Evolutionary conservation across 2,329 filamentous ascomycete species (phyloP).

Genomic region (Colletotrichum nymphaeae): DNA sequence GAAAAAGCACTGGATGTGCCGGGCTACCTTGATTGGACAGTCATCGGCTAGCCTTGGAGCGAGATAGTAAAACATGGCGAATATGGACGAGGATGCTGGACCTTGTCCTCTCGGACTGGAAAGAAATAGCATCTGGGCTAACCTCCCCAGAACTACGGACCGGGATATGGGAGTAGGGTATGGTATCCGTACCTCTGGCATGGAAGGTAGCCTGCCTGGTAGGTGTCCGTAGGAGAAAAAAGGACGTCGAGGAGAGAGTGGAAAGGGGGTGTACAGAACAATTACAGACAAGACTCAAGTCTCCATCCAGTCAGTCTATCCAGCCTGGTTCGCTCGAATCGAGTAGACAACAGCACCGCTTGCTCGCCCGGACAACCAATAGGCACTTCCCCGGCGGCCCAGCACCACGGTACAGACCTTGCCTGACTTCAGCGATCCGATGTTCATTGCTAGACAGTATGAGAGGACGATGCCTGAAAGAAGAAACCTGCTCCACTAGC

Average conservation of each 20-base stretch:
- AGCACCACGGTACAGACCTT: slow-evolving; percentile 25
- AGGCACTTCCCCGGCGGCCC: slow-evolving; percentile 32
- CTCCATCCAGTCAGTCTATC: background rate
- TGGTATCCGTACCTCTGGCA: too few species aligned
- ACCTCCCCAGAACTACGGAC: slow-evolving; percentile 1
- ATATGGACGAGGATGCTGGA: slow-evolving; percentile 17
- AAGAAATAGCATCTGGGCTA: slow-evolving; percentile 25
- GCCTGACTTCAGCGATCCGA: slow-evolving; percentile 21
- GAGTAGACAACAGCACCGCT: background rate
- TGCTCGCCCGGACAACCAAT: slow-evolving; percentile 17
- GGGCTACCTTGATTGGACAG: slow-evolving; percentile 19
- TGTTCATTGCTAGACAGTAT: slow-evolving; percentile 7
- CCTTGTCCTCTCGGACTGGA: slow-evolving; percentile 7
- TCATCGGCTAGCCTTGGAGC: slow-evolving; percentile 20
- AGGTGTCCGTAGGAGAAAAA: too few species aligned
- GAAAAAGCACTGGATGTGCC: slow-evolving; percentile 22
- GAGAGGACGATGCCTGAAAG: slow-evolving; percentile 28
- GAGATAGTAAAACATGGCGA: slow-evolving; percentile 32
- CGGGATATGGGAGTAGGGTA: background rate
- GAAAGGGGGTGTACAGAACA: slow-evolving; percentile 12
- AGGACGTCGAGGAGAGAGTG: background rate
- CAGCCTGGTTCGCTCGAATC: too few species aligned
- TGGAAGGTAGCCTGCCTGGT: too few species aligned
- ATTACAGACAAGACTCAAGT: background rate
- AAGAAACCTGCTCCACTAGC: slow-evolving; percentile 15